phyloP scores from a whole-genome alignment of 2,329 filamentous ascomycete species.

The Cercospora sp. region DNA sequence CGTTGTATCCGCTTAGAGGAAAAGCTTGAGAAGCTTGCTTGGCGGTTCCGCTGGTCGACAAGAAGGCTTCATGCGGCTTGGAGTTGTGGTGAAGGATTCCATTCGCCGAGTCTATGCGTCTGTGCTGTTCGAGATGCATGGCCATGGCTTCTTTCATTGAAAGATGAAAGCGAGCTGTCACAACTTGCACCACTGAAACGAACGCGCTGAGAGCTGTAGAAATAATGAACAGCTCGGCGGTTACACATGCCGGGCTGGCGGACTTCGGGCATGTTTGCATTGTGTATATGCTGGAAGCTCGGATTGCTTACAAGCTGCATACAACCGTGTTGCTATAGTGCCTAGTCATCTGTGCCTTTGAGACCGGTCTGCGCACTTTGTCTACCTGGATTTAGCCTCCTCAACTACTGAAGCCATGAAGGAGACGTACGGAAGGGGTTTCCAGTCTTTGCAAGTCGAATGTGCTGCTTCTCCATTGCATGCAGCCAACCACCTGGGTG shows the following conservation, averaged over 20 bases:
- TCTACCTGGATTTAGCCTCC: not conserved
- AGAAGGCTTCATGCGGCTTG: not conserved
- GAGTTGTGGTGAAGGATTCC: not conserved
- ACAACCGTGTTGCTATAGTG: not conserved
- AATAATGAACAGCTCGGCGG: not conserved
- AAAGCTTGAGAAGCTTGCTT: not conserved
- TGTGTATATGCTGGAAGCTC: not conserved
- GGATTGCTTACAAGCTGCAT: not conserved
- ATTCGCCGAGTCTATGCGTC: not conserved
- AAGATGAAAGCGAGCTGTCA: not conserved
- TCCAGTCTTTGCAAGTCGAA: too few relatives aligned
- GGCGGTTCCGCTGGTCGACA: not conserved
- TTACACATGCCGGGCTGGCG: not conserved
- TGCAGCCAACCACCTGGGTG: not conserved
- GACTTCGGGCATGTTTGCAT: not conserved
- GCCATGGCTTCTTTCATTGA: not conserved
- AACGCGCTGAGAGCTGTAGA: not conserved
- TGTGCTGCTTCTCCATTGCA: not conserved
- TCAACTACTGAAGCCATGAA: not conserved
- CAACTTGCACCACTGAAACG: not conserved
- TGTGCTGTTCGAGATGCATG: not conserved
- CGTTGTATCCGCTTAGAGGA: not conserved
- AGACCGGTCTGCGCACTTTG: too few relatives aligned
- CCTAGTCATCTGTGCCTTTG: not conserved
- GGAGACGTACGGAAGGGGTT: not conserved